Base-by-base conservation (phyloP, 2,329 filamentous ascomycete species). In the Huntiella moniliformis region DNA sequence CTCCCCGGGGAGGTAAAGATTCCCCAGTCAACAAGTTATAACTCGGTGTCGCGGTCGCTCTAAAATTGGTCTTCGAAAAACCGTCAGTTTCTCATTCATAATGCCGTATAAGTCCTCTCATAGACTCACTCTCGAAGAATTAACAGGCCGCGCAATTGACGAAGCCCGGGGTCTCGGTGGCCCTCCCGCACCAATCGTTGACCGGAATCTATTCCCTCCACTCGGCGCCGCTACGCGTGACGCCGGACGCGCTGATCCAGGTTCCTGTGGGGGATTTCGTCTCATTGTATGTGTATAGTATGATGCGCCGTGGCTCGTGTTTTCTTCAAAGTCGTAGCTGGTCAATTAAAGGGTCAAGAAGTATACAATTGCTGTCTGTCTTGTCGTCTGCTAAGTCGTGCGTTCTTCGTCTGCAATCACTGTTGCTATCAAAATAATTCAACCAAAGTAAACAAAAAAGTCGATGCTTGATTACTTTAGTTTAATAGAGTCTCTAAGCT, bases 11-110 rank as follows among this genome's bases (percentile, higher is more conserved):
- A 2, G 42, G 43, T 5, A 50, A 32, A 5, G 45, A 46, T 40
- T 63, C 66, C 22, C 71, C 74, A 2, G 70, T 68, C 7, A 80
- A 57, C 34, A 78, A 65, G 53, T 79, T 73, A 53, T 74, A 77
- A 4, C 67, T 66, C 0, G 73, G 71, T 18, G 44, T 46, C 15
- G 44, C 44, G 4, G 47, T 49, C 4, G 47, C 35, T 28, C 44
- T 44, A 36, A 44, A 38, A 35, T 49, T 42, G 36, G 42, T 38
- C 44, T 46, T 38, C 3, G 15, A 39, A 10, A 22, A 33, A 18
- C 22, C 10, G 7, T 28, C 10, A 28, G 22, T 28, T 7, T 8
- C 4, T 18, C 11, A 22, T 15, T 3, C 8, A 34, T 38, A n/a
- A 18, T 42, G 15, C 34, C 8, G 4, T 34, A 33, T 39, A 45